Percentiles rank a stretch among this genome's conserved stretches.
phyloP scores from a whole-genome alignment of 768 basidiomycete genomes.

The Boletus patriciae region DNA sequence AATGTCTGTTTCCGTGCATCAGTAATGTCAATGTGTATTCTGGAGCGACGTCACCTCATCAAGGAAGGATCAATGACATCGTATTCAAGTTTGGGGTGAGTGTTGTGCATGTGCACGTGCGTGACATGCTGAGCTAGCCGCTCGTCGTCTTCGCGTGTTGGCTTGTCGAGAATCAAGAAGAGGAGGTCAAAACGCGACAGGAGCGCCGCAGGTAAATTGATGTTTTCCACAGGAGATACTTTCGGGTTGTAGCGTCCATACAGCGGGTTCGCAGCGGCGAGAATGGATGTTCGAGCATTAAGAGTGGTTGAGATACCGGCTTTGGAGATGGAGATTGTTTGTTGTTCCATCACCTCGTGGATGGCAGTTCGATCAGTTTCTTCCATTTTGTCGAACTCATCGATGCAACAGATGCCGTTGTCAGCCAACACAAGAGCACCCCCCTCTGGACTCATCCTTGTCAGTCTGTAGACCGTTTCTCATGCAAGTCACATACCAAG shows the following conservation, averaged over 20 bases:
- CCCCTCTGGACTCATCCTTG: constrained; percentile 64
- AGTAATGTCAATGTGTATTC: constrained; percentile 1
- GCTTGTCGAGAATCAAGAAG: constrained; percentile 96
- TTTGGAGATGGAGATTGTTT: constrained; percentile 99
- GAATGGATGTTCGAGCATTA: constrained; percentile 95
- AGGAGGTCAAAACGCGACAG: constrained; percentile 95
- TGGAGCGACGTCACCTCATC: constrained; percentile 57
- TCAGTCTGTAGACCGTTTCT: constrained; percentile 8
- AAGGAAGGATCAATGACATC: constrained; percentile 84
- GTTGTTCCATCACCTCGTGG: constrained; percentile 99
- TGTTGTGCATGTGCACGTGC: constrained; percentile 95
- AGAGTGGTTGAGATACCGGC: constrained; percentile 98
- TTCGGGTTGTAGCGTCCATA: constrained; percentile 99
- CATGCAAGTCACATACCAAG: constrained; percentile 63
- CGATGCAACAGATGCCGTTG: constrained; percentile 99
- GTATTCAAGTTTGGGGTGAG: constrained; percentile 80
- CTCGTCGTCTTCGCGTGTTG: constrained; percentile 92
- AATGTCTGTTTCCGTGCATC: constrained; percentile 59
- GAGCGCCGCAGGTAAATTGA: constrained; percentile 96
- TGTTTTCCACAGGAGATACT: constrained; percentile 97
- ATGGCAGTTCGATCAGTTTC: constrained; percentile 96
- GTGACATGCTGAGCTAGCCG: constrained; percentile 96
- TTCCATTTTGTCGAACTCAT: constrained; percentile 99
- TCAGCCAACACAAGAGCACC: constrained; percentile 98
- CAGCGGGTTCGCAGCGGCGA: constrained; percentile 96